Evolutionary conservation across 2,329 filamentous ascomycete genomes (phyloP), one percentile per base, ranked within the genome.

Genomic region (Reticulascus tulasneorum): DNA sequence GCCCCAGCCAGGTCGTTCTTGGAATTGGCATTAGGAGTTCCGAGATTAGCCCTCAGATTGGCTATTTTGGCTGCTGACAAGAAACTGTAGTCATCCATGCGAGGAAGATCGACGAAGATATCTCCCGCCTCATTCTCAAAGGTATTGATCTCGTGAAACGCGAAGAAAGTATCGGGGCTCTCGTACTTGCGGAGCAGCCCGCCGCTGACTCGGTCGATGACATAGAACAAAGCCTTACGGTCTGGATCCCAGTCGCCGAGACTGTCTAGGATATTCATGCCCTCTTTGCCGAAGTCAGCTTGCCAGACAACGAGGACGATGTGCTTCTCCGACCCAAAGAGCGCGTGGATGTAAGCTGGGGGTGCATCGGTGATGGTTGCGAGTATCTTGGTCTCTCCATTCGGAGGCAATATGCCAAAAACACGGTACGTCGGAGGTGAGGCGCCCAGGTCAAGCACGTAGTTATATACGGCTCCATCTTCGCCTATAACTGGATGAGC

Each of bases 241-340:
- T n/a, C n/a, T 9, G 23, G 23, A n/a, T 24, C 23, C 23, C 23
- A 24, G 23, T 9, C 9, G 23, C 23, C 23, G 23, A 24, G 9
- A n/a, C 23, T 24, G 23, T 24, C 23, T 9, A 24, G 23, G 23
- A 24, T 24, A 9, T 9, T 24, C 23, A 24, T 24, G 23, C 23
- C 23, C n/a, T 24, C 9, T n/a, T 24, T 24, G 23, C 9, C n/a
- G 17, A n/a, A 3, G 7, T 43, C 39, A 13, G 42, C 35, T 23
- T 45, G 39, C 39, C 35, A 37, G 5, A 45, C 39, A n/a, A 42
- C 36, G 4, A 42, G 24, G 13, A 40, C 38, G 20, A 44, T 44
- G 10, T 37, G 41, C 15, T 44, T 24, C 23, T 24, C 23, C 23
- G 23, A 24, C 9, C 23, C 23, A n/a, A 24, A 24, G 23, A 24